Evolutionary conservation across 2,329 filamentous ascomycete species (phyloP), one percentile per base, ranked within the genome.

Genomic region (Stachybotrys chlorohalonatus): DNA sequence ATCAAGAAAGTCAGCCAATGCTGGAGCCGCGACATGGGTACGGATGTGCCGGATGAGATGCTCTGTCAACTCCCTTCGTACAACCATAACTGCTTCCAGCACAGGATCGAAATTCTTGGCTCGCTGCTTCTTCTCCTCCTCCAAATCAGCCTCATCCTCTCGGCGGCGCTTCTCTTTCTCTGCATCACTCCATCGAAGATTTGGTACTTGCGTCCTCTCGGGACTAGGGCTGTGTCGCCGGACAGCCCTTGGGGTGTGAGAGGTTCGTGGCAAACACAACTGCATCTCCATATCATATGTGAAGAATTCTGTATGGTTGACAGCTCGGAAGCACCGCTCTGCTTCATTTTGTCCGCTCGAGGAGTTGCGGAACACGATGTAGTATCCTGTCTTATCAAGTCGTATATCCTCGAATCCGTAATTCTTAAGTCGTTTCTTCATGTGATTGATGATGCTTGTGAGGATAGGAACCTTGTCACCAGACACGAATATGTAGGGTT

Each of bases 221-320:
- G 46, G 15, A n/a, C 46, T 47, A 7, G 8, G 9, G 46, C 46
- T 47, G 2, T n/a, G 46, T 64, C 59, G 69, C 55, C 57, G 68
- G 57, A 56, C 54, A 42, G 54, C 58, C 39, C 61, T 62, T 56
- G 57, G 53, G 53, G 60, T 58, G 52, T 57, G 67, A 53, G 53
- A 59, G 13, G 59, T 59, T 59, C 57, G 61, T 53, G 64, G 75
- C 56, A 69, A 63, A 58, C 62, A 87, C 54, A 90, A 85, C 66
- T 93, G 87, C 90, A 99, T 95, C 49, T 84, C 82, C 88, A 99
- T 93, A 57, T 74, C 76, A 57, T 97, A 97, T 1, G 88, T 96
- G 74, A 99, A 99, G 59, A 99, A 83, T 6, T 88, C 82, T 48
- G 87, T 86, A 67, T 88, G 86, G 67, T 96, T 86, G 60, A 89